These are phyloP conservation scores for Neonectria sp. DNA, from an alignment of 2,329 filamentous ascomycete species.

Conservation along the genomic window DNA sequence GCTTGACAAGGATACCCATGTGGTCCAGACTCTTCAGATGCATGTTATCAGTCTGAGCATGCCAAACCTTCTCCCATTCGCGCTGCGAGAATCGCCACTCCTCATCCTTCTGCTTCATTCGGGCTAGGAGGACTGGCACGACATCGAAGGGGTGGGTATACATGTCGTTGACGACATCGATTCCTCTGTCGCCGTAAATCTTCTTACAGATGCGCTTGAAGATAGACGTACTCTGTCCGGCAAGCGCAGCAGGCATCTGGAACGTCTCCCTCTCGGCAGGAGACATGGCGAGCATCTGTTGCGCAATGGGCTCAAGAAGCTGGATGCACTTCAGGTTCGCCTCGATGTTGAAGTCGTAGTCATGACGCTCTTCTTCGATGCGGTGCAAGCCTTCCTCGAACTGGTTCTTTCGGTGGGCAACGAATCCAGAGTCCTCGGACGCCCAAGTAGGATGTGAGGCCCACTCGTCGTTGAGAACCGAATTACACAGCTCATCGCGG, in stretches of 20 bases:
- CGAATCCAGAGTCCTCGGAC: constrained; percentile 97
- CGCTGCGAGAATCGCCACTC: constrained; percentile 98
- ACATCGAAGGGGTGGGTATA: constrained; percentile 88
- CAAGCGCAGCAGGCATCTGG: constrained; percentile 85
- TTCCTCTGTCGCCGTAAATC: constrained; percentile 91
- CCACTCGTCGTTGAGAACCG: constrained; percentile 97
- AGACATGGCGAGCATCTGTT: constrained; percentile 87
- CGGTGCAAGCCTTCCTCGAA: constrained; percentile 95
- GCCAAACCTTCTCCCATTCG: constrained; percentile 99
- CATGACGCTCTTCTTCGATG: constrained; percentile 97
- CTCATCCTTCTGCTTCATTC: constrained; percentile 96
- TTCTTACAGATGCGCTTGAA: constrained; percentile 99
- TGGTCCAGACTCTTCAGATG: constrained; percentile 98
- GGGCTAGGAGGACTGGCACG: constrained; percentile 87
- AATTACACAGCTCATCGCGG: constrained; percentile 93
- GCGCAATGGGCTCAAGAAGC: constrained; percentile 92
- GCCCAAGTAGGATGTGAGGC: constrained; percentile 99
- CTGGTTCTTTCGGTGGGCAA: constrained; percentile 96
- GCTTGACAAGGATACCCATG: constrained; percentile 92
- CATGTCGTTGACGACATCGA: constrained; percentile 88
- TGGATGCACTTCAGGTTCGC: constrained; percentile 96
- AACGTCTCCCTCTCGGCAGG: constrained; percentile 81
- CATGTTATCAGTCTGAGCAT: constrained; percentile 93
- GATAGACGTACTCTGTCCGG: constrained; percentile 95
- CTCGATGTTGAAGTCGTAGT: constrained; percentile 99